Base-by-base conservation (phyloP, 441 rosid genomes). In the Arabidopsis hybrid region DNA sequence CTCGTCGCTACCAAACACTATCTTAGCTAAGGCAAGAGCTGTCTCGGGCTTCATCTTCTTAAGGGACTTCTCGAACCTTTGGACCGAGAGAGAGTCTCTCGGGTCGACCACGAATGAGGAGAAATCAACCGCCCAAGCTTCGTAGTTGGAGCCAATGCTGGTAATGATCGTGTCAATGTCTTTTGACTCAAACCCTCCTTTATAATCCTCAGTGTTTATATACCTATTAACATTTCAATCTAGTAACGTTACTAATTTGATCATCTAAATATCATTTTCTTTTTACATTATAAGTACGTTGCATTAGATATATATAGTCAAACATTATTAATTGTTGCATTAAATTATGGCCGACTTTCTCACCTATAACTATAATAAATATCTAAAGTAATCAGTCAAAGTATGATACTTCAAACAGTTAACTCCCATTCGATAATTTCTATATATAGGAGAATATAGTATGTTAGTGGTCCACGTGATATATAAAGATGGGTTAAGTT, bases 1-100 rank as follows among this genome's bases (percentile, higher is more conserved):
- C 8, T 89, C 74, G 71, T 93, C 97, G 51, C 85, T 52, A 49
- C 75, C 82, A 61, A 93, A 93, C 18, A 93, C 96, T 4, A 82
- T 80, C 73, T 81, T 85, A 14, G 94, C 94, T 32, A 88, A 60
- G 17, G 88, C 63, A 13, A 85, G 71, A 3, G 90, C 92, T 4
- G 88, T 84, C 50, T 89, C 88, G 2, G 77, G 89, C 3, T 79
- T 83, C 98, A 89, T 91, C 11, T 67, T 72, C 39, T 62, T 71
- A 67, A 93, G 72, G 64, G 82, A 75, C 6, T 71, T 81, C 1
- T 45, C 36, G 8, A 86, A 67, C 2, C 32, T 80, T 16, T 87
- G 79, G 3, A 72, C 70, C 0, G 90, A 87, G 1, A 2, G 5
- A n/a, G 88, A 79, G 62, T 89, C 91, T 13, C 60, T 72, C 0